Evolutionary conservation across 768 basidiomycete species (phyloP).

Genomic region (Clitopilus passeckerianus): DNA sequence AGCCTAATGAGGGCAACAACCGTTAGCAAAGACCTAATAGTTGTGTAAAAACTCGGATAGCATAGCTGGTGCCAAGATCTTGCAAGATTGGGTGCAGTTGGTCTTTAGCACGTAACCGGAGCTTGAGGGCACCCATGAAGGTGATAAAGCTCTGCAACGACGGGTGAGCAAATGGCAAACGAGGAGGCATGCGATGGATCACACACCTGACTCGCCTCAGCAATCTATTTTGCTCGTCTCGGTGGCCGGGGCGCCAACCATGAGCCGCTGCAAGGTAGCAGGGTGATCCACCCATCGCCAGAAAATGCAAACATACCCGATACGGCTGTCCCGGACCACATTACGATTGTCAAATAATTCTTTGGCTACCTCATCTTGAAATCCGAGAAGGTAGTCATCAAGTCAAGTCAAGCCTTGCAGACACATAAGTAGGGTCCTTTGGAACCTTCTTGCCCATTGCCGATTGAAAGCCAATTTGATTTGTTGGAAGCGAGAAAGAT

Average conservation of each 20-base stretch:
- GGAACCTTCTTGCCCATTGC: too few relatives aligned
- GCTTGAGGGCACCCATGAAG: constrained; percentile 95
- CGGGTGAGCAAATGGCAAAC: neutral
- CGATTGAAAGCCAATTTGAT: too few relatives aligned
- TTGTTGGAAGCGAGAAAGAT: too few relatives aligned
- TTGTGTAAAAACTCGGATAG: constrained; percentile 21
- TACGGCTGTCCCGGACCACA: too few relatives aligned
- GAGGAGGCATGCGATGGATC: neutral
- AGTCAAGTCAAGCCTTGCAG: too few relatives aligned
- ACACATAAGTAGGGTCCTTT: too few relatives aligned
- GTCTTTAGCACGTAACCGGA: constrained; percentile 93
- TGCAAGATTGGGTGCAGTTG: constrained; percentile 93
- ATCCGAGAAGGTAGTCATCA: too few relatives aligned
- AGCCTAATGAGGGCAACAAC: constrained; percentile 49
- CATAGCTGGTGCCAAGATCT: constrained; percentile 92
- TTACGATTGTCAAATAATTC: too few relatives aligned
- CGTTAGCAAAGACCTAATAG: neutral
- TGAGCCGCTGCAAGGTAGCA: constrained; percentile 84
- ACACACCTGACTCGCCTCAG: constrained; percentile 95
- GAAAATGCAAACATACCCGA: constrained; percentile 43
- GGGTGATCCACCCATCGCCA: constrained; percentile 83
- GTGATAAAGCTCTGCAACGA: constrained; percentile 90
- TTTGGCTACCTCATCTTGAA: too few relatives aligned
- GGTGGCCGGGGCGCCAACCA: constrained; percentile 93
- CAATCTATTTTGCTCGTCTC: constrained; percentile 97